Conservation (phyloP, 441 rosid genomes). For the Erodium texanum region DNA sequence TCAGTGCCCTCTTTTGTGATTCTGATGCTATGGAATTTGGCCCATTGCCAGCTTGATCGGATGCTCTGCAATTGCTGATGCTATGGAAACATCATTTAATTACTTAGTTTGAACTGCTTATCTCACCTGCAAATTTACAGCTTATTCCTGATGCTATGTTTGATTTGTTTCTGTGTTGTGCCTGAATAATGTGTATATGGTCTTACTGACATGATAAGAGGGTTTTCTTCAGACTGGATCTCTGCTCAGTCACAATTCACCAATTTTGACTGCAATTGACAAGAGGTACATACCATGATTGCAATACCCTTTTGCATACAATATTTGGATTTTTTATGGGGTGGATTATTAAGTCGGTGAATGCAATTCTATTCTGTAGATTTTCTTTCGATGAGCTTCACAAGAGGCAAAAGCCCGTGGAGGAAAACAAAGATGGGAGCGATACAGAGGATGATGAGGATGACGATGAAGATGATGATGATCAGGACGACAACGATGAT, state of each 20-base stretch:
- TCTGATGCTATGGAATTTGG: background rate
- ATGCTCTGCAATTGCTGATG: background rate
- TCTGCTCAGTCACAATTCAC: background rate
- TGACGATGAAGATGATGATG: slow-evolving; percentile 27
- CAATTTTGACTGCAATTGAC: background rate
- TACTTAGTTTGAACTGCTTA: background rate
- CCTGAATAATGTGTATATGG: no score
- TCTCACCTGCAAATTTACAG: background rate
- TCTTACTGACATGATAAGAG: background rate
- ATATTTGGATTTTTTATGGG: background rate
- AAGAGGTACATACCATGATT: background rate
- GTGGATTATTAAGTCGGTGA: background rate
- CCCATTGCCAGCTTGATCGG: background rate
- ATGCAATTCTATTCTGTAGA: slow-evolving; percentile 25
- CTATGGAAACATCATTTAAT: background rate
- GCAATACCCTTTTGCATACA: background rate
- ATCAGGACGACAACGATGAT: slow-evolving; percentile 22
- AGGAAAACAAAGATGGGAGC: slow-evolving; percentile 46
- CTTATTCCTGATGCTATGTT: background rate
- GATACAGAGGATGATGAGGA: slow-evolving; percentile 47
- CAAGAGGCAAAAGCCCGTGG: slow-evolving; percentile 30
- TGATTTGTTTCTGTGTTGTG: background rate
- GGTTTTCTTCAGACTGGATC: background rate
- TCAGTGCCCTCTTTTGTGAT: background rate
- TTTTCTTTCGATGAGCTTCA: slow-evolving; percentile 37